Percentiles rank a stretch among this genome's conserved stretches.
These are phyloP conservation scores for Trifolium fragiferum DNA, from an alignment of 306 rosid genomes.

Conservation along the genomic window DNA sequence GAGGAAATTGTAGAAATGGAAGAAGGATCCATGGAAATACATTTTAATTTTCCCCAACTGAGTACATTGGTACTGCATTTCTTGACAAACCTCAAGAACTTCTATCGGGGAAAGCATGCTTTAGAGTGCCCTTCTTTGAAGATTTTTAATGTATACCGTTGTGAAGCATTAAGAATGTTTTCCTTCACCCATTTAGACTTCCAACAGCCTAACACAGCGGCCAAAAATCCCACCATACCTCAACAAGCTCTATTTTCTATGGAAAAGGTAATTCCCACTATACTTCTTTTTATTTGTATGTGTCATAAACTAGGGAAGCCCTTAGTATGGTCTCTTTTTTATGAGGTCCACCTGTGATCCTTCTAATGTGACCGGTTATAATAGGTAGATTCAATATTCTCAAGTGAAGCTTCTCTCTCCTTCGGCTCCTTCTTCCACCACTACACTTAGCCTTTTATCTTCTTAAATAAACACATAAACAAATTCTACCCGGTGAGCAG, in stretches of 20 bases:
- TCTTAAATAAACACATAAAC: too few relatives aligned
- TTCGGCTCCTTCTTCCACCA: too few relatives aligned
- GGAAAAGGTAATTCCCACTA: not conserved
- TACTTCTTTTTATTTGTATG: not conserved
- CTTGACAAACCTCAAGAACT: not conserved
- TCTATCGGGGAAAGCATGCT: not conserved
- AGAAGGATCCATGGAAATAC: not conserved
- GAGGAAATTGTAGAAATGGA: slow-evolving; percentile 5
- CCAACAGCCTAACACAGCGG: too few relatives aligned
- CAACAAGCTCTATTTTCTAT: slow-evolving; percentile 13
- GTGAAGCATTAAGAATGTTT: not conserved
- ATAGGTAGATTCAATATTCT: too few relatives aligned
- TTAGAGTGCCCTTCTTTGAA: slow-evolving; percentile 27
- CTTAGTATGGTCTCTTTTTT: too few relatives aligned
- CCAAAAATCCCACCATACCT: too few relatives aligned
- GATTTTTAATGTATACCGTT: slow-evolving; percentile 1
- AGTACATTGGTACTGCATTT: not conserved
- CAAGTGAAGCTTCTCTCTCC: too few relatives aligned
- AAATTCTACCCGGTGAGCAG: too few relatives aligned
- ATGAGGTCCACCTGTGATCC: too few relatives aligned
- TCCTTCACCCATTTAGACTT: not conserved
- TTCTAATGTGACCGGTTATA: too few relatives aligned
- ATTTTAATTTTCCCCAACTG: not conserved
- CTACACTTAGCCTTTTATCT: too few relatives aligned
- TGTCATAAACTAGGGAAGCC: too few relatives aligned